phyloP scores from a whole-genome alignment of 257 asterid species.

The Capsicum pubescens region DNA sequence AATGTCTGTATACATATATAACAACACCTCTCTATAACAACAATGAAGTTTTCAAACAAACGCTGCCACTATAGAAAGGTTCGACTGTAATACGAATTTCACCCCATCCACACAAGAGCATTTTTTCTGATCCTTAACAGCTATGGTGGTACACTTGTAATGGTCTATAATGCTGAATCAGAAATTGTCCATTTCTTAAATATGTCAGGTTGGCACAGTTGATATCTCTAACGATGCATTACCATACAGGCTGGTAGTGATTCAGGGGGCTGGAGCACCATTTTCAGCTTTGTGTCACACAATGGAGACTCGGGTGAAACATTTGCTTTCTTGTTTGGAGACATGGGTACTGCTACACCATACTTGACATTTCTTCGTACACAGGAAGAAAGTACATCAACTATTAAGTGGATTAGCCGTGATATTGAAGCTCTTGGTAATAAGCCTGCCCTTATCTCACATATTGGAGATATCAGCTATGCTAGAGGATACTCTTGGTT shows the following conservation, averaged over 20 bases:
- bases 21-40: too few relatives aligned
- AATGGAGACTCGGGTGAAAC: conserved; percentile 61
- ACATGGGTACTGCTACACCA: conserved; percentile 96
- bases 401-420: conserved; percentile 80
- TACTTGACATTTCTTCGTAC: conserved; percentile 71
- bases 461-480: conserved; percentile 94
- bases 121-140: not conserved
- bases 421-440: conserved; percentile 80
- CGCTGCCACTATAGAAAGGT: too few relatives aligned
- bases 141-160: not conserved
- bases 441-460: conserved; percentile 83
- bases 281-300: conserved; percentile 67
- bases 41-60: too few relatives aligned
- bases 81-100: not conserved
- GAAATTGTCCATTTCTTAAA: not conserved
- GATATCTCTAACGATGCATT: not conserved
- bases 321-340: conserved; percentile 84
- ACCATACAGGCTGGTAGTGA: conserved; percentile 81
- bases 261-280: conserved; percentile 79
- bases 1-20: too few relatives aligned
- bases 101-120: not conserved
- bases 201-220: not conserved
- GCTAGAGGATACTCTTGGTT: conserved; percentile 95
- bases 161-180: not conserved
- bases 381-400: conserved; percentile 78